Evolutionary conservation across 306 rosid genomes (phyloP).

Genomic region (Cicer chorassanicum): DNA sequence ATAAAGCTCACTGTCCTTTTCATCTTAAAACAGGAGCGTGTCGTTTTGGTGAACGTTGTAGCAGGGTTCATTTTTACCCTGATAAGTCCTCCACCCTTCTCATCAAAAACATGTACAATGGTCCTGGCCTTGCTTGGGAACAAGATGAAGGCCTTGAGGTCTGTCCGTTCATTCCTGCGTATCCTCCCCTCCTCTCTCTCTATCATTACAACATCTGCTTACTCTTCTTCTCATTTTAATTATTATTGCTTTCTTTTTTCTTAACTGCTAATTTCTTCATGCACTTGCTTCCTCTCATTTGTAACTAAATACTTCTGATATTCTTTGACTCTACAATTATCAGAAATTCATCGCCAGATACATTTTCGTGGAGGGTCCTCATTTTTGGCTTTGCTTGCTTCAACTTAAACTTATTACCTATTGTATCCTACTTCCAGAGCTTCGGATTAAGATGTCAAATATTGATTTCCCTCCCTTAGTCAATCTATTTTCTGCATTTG

Average conservation of each 20-base stretch:
- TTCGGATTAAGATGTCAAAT: constrained; percentile 39
- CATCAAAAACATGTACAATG: constrained; percentile 86
- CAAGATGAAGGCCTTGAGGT: constrained; percentile 99
- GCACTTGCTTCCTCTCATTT: constrained; percentile 44
- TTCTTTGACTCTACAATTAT: constrained; percentile 57
- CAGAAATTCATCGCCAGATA: constrained; percentile 56
- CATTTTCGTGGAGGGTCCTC: constrained; percentile 60
- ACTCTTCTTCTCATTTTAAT: constrained; percentile 23
- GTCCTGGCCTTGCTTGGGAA: constrained; percentile 98
- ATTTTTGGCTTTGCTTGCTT: constrained; percentile 59
- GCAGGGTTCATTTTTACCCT: constrained; percentile 94
- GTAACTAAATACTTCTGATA: constrained; percentile 35
- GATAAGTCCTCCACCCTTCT: constrained; percentile 79
- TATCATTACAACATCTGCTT: constrained; percentile 5
- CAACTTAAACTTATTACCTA: constrained; percentile 55
- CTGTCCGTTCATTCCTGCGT: constrained; percentile 80
- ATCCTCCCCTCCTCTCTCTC: constrained; percentile 58
- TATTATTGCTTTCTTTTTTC: constrained; percentile 7
- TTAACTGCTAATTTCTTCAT: constrained; percentile 23
- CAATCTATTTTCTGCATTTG: constrained; percentile 20
- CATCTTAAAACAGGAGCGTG: constrained; percentile 93
- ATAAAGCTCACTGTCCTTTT: constrained; percentile 95
- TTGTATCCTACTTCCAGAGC: constrained; percentile 69
- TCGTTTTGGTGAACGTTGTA: constrained; percentile 94
- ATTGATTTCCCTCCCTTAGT: constrained; percentile 5